These are phyloP conservation scores for Lachancea fermentati DNA, from an alignment of 805 yeast species.

Conservation along the genomic window DNA sequence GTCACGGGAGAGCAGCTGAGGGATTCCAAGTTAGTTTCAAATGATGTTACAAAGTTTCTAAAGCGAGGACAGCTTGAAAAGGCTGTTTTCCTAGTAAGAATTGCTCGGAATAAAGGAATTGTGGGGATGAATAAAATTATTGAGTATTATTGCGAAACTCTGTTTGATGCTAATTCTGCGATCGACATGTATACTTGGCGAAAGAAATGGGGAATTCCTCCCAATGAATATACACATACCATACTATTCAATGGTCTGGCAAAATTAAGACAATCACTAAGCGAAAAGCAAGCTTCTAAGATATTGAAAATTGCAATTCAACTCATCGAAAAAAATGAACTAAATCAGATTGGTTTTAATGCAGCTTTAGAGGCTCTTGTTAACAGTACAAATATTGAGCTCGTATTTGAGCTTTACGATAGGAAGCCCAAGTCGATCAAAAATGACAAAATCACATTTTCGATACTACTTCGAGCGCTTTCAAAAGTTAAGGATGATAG, in stretches of 20 bases:
- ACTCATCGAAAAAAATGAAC: constrained; percentile 26
- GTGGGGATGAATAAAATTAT: constrained; percentile 63
- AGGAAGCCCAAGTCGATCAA: constrained; percentile 14
- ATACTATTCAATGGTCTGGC: constrained; percentile 44
- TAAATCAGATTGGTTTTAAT: constrained; percentile 41
- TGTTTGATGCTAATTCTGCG: constrained; percentile 43
- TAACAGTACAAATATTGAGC: constrained; percentile 35
- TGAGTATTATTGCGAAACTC: constrained; percentile 39
- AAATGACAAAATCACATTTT: constrained; percentile 23
- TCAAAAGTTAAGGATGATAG: constrained; percentile 15
- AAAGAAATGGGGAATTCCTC: constrained; percentile 55
- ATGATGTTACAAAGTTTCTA: constrained; percentile 49
- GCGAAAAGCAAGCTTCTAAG: constrained; percentile 32
- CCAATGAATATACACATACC: constrained; percentile 44
- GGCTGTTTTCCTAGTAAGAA: constrained; percentile 46
- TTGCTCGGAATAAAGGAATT: constrained; percentile 45
- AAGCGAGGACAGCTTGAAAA: constrained; percentile 44
- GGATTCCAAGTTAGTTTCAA: constrained; percentile 52
- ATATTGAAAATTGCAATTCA: constrained; percentile 31
- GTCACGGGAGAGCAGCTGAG: constrained; percentile 49
- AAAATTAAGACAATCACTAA: constrained; percentile 26
- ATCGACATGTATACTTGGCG: constrained; percentile 47
- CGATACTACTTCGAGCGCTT: constrained; percentile 21
- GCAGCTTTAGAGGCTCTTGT: constrained; percentile 42
- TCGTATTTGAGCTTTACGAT: constrained; percentile 38